Conservation (phyloP, 2,329 filamentous ascomycete species). For the Trichoderma koningiopsis region DNA sequence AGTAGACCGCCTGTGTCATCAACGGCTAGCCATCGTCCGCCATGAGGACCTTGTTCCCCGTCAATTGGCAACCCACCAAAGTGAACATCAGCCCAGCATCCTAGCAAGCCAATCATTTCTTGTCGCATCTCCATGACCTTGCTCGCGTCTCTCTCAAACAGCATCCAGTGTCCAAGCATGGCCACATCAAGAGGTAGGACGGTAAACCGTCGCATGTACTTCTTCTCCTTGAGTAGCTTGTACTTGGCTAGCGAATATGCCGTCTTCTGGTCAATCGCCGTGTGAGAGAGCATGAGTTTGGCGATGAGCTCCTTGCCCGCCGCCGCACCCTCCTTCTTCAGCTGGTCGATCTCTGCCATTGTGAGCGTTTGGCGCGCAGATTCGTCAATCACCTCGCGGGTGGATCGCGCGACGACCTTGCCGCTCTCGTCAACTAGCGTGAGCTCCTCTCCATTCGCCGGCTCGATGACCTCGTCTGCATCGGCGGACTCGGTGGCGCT, state of each 20-base stretch:
- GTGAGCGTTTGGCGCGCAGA: constrained; percentile 74
- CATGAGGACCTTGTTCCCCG: constrained; percentile 34
- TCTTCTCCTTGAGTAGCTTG: constrained; percentile 88
- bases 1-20: constrained; percentile 86
- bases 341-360: constrained; percentile 73
- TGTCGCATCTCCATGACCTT: constrained; percentile 86
- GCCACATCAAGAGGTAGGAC: constrained; percentile 81
- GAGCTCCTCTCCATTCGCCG: constrained; percentile 45
- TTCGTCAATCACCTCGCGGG: constrained; percentile 62
- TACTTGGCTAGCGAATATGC: constrained; percentile 93
- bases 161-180: constrained; percentile 72
- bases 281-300: constrained; percentile 89
- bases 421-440: constrained; percentile 48
- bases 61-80: constrained; percentile 47
- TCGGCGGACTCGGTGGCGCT: constrained; percentile 41
- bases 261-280: constrained; percentile 90
- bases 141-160: constrained; percentile 76
- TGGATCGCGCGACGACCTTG: constrained; percentile 55
- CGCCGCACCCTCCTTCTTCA: constrained; percentile 70
- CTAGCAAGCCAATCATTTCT: constrained; percentile 78
- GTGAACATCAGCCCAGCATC: constrained; percentile 89
- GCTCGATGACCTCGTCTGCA: constrained; percentile 45
- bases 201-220: constrained; percentile 87
- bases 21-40: constrained; percentile 72
- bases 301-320: constrained; percentile 88